Percentiles rank a stretch among this genome's conserved stretches.
Evolutionary conservation across 139 green algal genomes (phyloP).

Genomic region (Astrephomene gubernaculifera): DNA sequence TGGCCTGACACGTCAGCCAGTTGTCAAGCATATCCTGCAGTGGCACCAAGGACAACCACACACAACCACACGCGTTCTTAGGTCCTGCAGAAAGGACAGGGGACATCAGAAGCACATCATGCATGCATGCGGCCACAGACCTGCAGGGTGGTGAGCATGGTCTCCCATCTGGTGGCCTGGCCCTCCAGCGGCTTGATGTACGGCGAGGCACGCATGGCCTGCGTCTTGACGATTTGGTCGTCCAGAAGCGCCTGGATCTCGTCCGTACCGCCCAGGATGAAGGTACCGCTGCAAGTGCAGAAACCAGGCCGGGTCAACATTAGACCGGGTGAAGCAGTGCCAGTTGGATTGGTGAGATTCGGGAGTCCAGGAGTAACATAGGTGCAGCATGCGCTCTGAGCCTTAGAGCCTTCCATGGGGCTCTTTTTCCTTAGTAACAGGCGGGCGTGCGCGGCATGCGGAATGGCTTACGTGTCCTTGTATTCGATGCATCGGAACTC

Average conservation of each 20-base stretch:
- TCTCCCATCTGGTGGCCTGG: slow-evolving; percentile 67
- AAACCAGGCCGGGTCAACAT: too few relatives aligned
- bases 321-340: too few relatives aligned
- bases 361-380: too few relatives aligned
- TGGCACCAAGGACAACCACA: neutral
- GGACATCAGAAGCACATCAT: too few relatives aligned
- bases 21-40: slow-evolving; percentile 86
- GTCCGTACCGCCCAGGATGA: slow-evolving; percentile 83
- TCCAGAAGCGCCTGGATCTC: slow-evolving; percentile 85
- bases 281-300: slow-evolving; percentile 52
- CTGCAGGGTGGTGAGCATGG: slow-evolving; percentile 70
- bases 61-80: neutral
- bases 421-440: too few relatives aligned
- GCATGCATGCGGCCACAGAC: too few relatives aligned
- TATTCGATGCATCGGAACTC: slow-evolving; percentile 77
- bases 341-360: too few relatives aligned
- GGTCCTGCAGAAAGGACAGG: too few relatives aligned
- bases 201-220: slow-evolving; percentile 82
- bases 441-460: too few relatives aligned
- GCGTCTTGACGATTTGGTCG: slow-evolving; percentile 82
- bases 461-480: slow-evolving; percentile 79
- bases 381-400: too few relatives aligned
- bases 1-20: slow-evolving; percentile 83
- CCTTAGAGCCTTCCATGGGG: too few relatives aligned
- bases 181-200: slow-evolving; percentile 85